phyloP scores from a whole-genome alignment of 495 filamentous ascomycete genomes.

The Melanomma pulvis-pyrius region DNA sequence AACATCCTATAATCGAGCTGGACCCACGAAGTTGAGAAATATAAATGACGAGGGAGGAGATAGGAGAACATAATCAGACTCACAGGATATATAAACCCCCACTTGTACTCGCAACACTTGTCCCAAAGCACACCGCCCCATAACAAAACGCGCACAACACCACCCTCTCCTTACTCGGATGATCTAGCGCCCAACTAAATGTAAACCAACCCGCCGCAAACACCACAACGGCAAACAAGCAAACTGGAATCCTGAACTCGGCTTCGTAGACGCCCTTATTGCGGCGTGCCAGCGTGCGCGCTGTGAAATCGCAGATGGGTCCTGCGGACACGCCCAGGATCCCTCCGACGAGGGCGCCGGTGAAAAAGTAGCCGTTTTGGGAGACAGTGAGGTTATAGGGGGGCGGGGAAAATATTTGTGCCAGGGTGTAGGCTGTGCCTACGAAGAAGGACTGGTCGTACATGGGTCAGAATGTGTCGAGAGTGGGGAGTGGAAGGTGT shows the following conservation, averaged over 20 bases:
- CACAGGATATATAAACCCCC: conserved; percentile 29
- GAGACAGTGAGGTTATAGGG: conserved; percentile 24
- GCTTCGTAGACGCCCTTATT: conserved; percentile 25
- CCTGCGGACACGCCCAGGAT: conserved; percentile 21
- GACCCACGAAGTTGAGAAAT: neutral
- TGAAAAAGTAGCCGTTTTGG: conserved; percentile 32
- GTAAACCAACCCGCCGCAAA: conserved; percentile 30
- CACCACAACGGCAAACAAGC: conserved; percentile 13
- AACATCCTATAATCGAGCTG: too few relatives aligned
- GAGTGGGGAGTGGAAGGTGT: neutral
- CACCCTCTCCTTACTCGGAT: conserved; percentile 3
- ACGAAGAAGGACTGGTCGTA: conserved; percentile 24
- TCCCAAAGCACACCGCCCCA: conserved; percentile 24
- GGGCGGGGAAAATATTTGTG: conserved; percentile 27
- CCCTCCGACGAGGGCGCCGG: conserved; percentile 27
- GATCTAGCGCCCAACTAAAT: conserved; percentile 17
- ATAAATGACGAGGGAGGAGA: neutral
- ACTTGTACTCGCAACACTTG: conserved; percentile 25
- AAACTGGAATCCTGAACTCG: conserved; percentile 28
- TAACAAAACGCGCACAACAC: conserved; percentile 20
- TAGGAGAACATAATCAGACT: neutral
- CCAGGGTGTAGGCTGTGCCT: conserved; percentile 26
- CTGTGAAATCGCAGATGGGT: conserved; percentile 23
- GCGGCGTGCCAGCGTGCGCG: neutral
- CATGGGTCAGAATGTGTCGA: neutral